Conservation (phyloP, 2,329 filamentous ascomycete genomes). For the Scytalidium lignicola region DNA sequence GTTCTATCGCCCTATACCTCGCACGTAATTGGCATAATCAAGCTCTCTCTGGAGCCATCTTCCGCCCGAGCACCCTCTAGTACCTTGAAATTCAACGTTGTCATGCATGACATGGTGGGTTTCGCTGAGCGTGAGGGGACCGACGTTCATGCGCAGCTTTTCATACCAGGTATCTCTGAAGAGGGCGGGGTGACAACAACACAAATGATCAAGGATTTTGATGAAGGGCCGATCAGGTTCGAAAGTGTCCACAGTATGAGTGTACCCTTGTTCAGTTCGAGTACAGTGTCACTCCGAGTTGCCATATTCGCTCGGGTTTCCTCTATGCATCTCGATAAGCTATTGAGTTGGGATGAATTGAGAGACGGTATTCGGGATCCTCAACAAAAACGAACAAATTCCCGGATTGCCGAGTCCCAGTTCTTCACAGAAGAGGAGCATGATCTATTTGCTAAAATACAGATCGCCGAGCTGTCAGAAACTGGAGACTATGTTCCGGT, state of each 20-base stretch:
- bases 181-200: constrained; percentile 91
- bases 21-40: constrained; percentile 84
- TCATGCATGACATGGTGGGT: constrained; percentile 93
- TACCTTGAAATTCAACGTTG: constrained; percentile 95
- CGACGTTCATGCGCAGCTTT: constrained; percentile 94
- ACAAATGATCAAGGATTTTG: constrained; percentile 89
- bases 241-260: constrained; percentile 99
- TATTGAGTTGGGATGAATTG: constrained; percentile 99
- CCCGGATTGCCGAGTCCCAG: constrained; percentile 80
- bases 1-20: constrained; percentile 89
- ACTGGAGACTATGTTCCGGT: constrained; percentile 87
- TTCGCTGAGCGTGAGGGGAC: constrained; percentile 95
- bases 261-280: constrained; percentile 72
- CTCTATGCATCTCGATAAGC: constrained; percentile 90
- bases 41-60: constrained; percentile 86
- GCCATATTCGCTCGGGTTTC: constrained; percentile 90
- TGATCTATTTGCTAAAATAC: constrained; percentile 81
- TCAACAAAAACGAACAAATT: constrained; percentile 46
- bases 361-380: constrained; percentile 66
- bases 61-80: constrained; percentile 87
- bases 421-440: constrained; percentile 93
- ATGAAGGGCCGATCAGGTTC: constrained; percentile 87
- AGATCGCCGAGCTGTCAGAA: constrained; percentile 89
- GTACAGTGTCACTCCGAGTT: constrained; percentile 71
- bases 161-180: constrained; percentile 84